Evolutionary conservation across 148 eudicot species (phyloP).

Genomic region (Euryodendron excelsum): DNA sequence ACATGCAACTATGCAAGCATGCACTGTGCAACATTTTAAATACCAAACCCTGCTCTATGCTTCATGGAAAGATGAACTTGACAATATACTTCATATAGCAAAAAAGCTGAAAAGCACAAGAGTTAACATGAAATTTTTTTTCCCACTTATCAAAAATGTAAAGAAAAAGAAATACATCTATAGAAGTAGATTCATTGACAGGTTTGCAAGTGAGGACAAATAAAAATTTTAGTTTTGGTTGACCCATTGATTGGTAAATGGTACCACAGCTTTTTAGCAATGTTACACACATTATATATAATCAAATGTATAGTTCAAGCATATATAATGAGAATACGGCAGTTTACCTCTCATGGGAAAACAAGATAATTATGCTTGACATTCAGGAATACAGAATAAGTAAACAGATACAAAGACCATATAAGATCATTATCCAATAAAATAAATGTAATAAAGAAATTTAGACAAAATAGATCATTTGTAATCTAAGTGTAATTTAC

Average conservation of each 20-base stretch:
- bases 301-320: not conserved
- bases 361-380: not conserved
- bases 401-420: not conserved
- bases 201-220: too few species aligned
- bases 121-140: too few species aligned
- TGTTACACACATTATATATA: not conserved
- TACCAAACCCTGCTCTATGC: too few species aligned
- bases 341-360: not conserved
- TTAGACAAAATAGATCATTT: not conserved
- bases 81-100: too few species aligned
- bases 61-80: too few species aligned
- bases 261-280: not conserved
- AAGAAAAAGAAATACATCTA: too few species aligned
- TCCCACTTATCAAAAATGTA: too few species aligned
- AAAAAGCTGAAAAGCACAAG: too few species aligned
- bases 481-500: conserved; percentile 46
- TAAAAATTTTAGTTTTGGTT: not conserved
- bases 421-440: not conserved
- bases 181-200: too few species aligned
- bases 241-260: not conserved
- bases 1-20: not conserved
- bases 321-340: not conserved
- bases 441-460: not conserved
- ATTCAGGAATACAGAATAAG: not conserved
- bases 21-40: not conserved